Evolutionary conservation across 1,139 yeast species (phyloP).

Genomic region (Pneumocystis sp.): DNA sequence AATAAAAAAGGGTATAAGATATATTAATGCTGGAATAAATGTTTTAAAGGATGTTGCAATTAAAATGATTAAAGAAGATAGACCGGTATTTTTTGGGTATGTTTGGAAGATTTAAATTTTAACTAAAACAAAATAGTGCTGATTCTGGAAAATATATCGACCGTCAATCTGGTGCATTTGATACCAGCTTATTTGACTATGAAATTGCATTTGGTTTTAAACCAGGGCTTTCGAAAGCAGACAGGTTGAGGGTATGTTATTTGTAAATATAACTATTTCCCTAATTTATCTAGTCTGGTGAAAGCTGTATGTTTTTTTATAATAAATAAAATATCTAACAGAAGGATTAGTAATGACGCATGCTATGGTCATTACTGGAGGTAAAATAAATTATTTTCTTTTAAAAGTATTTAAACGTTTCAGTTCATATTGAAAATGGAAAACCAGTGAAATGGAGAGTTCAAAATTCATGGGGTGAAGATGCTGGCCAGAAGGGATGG

Average conservation of each 20-base stretch:
- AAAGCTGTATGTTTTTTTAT: constrained; percentile 35
- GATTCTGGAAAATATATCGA: constrained; percentile 45
- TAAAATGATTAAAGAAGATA: constrained; percentile 42
- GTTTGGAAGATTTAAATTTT: constrained; percentile 17
- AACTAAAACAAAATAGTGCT: not conserved
- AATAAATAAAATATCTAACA: constrained; percentile 25
- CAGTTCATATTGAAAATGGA: constrained; percentile 36
- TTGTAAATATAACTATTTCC: not conserved
- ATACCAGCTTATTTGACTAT: constrained; percentile 41
- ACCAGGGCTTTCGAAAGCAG: not conserved
- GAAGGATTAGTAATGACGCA: constrained; percentile 47
- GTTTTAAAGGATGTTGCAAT: constrained; percentile 42
- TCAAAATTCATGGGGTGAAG: constrained; percentile 57
- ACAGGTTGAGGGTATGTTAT: not conserved
- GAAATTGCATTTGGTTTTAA: constrained; percentile 35
- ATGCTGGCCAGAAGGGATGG: constrained; percentile 45
- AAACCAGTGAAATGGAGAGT: constrained; percentile 53
- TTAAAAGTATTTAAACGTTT: not conserved
- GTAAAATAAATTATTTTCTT: not conserved
- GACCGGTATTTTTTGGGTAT: constrained; percentile 57
- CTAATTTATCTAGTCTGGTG: constrained; percentile 22
- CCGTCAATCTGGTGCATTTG: constrained; percentile 38
- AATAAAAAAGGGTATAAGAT: constrained; percentile 29
- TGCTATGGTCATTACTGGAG: constrained; percentile 52
- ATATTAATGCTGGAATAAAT: constrained; percentile 40